Percentiles rank a stretch among this genome's conserved stretches.
These are phyloP conservation scores for Marasmius fiardii DNA, from an alignment of 1,284 basidiomycete species.

Conservation along the genomic window DNA sequence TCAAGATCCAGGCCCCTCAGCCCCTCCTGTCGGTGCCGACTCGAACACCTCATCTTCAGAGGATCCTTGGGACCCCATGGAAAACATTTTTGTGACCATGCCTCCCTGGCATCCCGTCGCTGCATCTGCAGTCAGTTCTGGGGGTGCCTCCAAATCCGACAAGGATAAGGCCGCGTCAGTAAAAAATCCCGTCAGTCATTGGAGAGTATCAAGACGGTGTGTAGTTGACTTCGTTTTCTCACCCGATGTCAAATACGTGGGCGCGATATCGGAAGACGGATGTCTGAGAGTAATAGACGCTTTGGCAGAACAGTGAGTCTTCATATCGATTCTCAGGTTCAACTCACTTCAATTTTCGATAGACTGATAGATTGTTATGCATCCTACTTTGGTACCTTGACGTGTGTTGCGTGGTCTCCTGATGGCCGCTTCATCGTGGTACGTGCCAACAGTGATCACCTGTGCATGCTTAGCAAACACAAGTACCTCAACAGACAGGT, in stretches of 20 bases:
- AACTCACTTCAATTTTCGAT: conserved; percentile 5
- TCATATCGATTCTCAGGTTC: conserved; percentile 1
- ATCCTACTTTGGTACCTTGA: conserved; percentile 89
- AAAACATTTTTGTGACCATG: conserved; percentile 76
- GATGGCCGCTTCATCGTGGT: conserved; percentile 92
- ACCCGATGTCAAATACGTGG: conserved; percentile 85
- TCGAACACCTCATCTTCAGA: conserved; percentile 15
- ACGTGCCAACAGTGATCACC: conserved; percentile 19
- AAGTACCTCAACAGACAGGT: conserved; percentile 33
- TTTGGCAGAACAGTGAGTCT: conserved; percentile 73
- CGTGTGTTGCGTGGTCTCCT: conserved; percentile 91
- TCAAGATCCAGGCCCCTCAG: conserved; percentile 41
- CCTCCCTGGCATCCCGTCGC: conserved; percentile 77
- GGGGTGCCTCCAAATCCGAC: conserved; percentile 36
- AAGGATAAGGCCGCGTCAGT: conserved; percentile 55
- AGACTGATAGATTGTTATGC: conserved; percentile 88
- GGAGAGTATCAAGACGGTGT: conserved; percentile 67
- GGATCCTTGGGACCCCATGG: conserved; percentile 62
- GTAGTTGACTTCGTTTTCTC: conserved; percentile 88
- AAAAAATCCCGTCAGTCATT: conserved; percentile 87
- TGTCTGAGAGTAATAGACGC: conserved; percentile 86
- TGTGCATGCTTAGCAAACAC: conserved; percentile 2
- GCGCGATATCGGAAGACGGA: conserved; percentile 86
- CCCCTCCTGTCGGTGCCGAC: conserved; percentile 8
- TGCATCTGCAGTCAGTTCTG: conserved; percentile 27